Conservation (phyloP, 2,329 filamentous ascomycete species). For the Colletotrichum ledebouriae region DNA sequence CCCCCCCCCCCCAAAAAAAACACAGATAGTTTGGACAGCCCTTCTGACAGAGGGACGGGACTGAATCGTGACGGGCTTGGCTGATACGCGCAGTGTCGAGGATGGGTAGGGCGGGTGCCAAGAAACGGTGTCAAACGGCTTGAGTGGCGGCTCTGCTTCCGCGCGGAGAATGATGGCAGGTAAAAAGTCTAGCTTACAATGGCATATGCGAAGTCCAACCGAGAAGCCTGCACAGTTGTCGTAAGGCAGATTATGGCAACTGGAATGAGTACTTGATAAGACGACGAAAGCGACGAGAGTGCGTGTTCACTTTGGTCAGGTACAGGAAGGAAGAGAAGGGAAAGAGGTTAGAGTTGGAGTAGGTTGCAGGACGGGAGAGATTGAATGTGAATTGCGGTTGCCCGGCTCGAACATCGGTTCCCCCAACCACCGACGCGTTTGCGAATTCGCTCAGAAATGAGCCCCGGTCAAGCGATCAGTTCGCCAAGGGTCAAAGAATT, state of each 20-base stretch:
- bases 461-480: background rate
- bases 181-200: slow-evolving; percentile 19
- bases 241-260: slow-evolving; percentile 15
- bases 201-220: slow-evolving; percentile 5
- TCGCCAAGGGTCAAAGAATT: background rate
- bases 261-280: background rate
- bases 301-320: background rate
- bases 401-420: slow-evolving; percentile 5
- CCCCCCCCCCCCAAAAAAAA: too few species aligned
- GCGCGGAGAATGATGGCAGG: slow-evolving; percentile 7
- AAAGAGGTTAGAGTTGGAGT: background rate
- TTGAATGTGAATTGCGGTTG: background rate
- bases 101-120: slow-evolving; percentile 30
- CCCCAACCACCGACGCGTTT: slow-evolving; percentile 20
- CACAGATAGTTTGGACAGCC: slow-evolving; percentile 1
- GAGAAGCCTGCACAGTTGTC: slow-evolving; percentile 6
- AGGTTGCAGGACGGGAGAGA: background rate
- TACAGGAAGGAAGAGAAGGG: background rate
- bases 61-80: slow-evolving; percentile 38
- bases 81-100: slow-evolving; percentile 40
- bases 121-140: slow-evolving; percentile 34
- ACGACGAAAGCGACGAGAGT: background rate
- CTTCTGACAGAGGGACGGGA: slow-evolving; percentile 15
- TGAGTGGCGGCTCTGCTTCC: slow-evolving; percentile 16
- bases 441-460: slow-evolving; percentile 6